Percentiles rank a stretch among this genome's conserved stretches.
Conservation (phyloP, 2,329 filamentous ascomycete genomes). For the Blumeriella jaapii region DNA sequence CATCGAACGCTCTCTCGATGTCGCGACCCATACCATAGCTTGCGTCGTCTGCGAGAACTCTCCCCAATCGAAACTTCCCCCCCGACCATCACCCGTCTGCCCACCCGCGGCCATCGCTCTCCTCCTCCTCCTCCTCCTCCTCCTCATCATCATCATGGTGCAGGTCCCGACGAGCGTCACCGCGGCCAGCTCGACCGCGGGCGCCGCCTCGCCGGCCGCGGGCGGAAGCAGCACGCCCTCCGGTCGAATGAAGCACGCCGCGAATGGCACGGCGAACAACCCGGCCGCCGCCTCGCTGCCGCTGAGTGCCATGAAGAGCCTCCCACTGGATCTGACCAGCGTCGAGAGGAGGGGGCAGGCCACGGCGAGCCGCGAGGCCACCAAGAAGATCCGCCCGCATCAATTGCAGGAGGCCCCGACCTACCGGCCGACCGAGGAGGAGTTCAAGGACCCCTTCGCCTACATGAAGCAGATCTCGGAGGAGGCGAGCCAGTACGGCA, state of each 20-base stretch:
- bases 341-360: constrained; percentile 86
- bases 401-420: constrained; percentile 83
- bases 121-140: no score
- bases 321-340: constrained; percentile 70
- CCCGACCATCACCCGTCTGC: constrained; percentile 1
- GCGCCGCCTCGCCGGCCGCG: constrained; percentile 25
- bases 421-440: constrained; percentile 80
- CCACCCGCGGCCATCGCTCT: no score
- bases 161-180: constrained; percentile 23
- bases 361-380: constrained; percentile 61
- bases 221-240: constrained; percentile 18
- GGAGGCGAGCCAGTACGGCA: constrained; percentile 77
- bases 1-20: constrained; percentile 16
- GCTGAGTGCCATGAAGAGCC: constrained; percentile 26
- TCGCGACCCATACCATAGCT: constrained; percentile 18
- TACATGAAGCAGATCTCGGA: constrained; percentile 88
- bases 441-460: constrained; percentile 87
- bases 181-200: constrained; percentile 22
- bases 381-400: constrained; percentile 70
- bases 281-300: constrained; percentile 24
- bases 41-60: constrained; percentile 9
- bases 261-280: constrained; percentile 24
- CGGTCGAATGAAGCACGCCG: constrained; percentile 20
- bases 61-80: not conserved
- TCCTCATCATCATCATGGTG: constrained; percentile 19